A percentile compares a stretch with the other conserved stretches of the same genome.
Evolutionary conservation across 2,329 filamentous ascomycete species (phyloP).

Genomic region (Penicillium decumbens): DNA sequence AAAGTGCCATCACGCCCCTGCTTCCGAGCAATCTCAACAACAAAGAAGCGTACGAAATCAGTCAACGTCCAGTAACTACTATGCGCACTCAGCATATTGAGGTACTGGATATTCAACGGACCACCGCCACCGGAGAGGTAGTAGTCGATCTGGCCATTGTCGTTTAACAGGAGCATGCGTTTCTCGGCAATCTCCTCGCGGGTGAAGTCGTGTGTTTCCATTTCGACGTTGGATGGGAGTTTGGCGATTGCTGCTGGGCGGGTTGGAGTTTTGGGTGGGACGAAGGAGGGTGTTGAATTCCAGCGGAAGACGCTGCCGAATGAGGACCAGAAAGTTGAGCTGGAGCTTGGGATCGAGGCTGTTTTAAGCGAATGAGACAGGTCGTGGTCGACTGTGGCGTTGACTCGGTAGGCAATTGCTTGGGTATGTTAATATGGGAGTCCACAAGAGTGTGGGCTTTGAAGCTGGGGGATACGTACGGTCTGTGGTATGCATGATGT

Average conservation of each 20-base stretch:
- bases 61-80: constrained; percentile 85
- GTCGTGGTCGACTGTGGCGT: constrained; percentile 76
- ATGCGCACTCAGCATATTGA: constrained; percentile 95
- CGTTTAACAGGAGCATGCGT: constrained; percentile 81
- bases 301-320: constrained; percentile 60
- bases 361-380: constrained; percentile 73
- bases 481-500: constrained; percentile 72
- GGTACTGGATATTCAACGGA: constrained; percentile 86
- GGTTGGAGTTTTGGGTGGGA: constrained; percentile 62
- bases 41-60: constrained; percentile 87
- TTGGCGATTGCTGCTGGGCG: constrained; percentile 55
- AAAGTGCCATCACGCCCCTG: constrained; percentile 61
- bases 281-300: constrained; percentile 48
- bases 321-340: constrained; percentile 60
- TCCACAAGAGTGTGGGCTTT: neutral
- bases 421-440: constrained; percentile 50
- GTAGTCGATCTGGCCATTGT: constrained; percentile 94
- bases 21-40: constrained; percentile 75
- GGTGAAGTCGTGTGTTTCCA: constrained; percentile 93
- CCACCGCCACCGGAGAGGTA: constrained; percentile 79
- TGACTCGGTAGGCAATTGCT: constrained; percentile 85
- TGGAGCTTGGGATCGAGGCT: constrained; percentile 72
- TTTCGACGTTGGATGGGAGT: constrained; percentile 69
- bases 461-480: constrained; percentile 34
- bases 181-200: constrained; percentile 88